Evolutionary conservation across 129 eudicot species (phyloP).

Genomic region (Apium graveolens): DNA sequence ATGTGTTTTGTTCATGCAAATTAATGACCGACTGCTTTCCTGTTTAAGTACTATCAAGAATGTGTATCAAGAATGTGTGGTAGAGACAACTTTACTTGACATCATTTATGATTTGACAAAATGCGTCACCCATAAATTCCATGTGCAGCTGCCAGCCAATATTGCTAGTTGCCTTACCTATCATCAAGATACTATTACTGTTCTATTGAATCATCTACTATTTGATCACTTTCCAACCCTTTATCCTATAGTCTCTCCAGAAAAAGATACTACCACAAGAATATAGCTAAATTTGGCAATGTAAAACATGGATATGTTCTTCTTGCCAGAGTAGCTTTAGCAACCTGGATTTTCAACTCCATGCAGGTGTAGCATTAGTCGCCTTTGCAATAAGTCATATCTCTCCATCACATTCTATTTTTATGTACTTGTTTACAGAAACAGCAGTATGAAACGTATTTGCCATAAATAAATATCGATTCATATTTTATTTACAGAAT

Average conservation of each 20-base stretch:
- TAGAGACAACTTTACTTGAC: background rate
- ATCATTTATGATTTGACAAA: background rate
- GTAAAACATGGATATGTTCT: background rate
- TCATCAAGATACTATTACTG: background rate
- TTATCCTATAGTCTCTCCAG: background rate
- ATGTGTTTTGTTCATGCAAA: background rate
- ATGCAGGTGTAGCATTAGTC: background rate
- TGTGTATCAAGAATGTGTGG: no score
- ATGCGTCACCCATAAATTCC: background rate
- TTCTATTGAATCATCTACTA: background rate
- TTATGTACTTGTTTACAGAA: no score
- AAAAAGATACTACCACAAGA: background rate
- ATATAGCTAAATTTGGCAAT: background rate
- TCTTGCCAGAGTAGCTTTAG: background rate
- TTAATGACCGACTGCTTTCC: no score
- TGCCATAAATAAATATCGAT: no score
- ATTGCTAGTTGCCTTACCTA: background rate
- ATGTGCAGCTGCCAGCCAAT: background rate
- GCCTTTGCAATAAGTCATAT: background rate
- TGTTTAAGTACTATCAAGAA: background rate
- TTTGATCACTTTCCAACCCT: background rate
- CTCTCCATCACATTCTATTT: no score
- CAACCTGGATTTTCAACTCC: background rate
- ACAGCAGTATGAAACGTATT: no score
- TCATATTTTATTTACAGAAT: background rate